A percentile compares a stretch with the other conserved stretches of the same genome.
These are phyloP conservation scores for Alternaria atra DNA, from an alignment of 2,329 filamentous ascomycete species.

Conservation along the genomic window DNA sequence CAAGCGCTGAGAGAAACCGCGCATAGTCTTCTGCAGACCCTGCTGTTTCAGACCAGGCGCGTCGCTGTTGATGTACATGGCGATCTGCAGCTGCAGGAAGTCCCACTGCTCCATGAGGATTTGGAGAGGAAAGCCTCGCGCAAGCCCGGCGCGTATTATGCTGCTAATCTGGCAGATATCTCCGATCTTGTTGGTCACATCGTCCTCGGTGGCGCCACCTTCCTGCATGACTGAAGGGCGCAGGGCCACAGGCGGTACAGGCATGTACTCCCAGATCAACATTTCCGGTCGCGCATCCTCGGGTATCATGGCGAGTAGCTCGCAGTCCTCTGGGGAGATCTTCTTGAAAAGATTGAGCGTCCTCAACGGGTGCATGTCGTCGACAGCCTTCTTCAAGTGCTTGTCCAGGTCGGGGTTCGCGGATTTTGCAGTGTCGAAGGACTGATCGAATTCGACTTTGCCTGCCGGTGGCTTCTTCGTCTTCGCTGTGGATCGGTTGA, in stretches of 20 bases:
- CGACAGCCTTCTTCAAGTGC: conserved; percentile 88
- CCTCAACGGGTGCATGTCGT: conserved; percentile 89
- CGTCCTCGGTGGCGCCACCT: conserved; percentile 91
- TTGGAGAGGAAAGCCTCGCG: conserved; percentile 83
- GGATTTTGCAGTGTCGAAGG: conserved; percentile 81
- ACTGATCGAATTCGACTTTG: conserved; percentile 85
- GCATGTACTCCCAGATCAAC: conserved; percentile 97
- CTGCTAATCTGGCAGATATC: conserved; percentile 95
- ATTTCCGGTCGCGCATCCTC: conserved; percentile 90
- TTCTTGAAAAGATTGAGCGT: conserved; percentile 92
- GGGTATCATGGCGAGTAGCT: conserved; percentile 88
- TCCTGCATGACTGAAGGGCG: conserved; percentile 94
- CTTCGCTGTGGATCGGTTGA: conserved; percentile 85
- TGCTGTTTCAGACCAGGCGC: conserved; percentile 90
- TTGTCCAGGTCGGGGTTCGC: conserved; percentile 86
- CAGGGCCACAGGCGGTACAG: conserved; percentile 92
- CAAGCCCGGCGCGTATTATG: conserved; percentile 81
- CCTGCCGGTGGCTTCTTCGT: conserved; percentile 84
- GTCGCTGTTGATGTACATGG: conserved; percentile 98
- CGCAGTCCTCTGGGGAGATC: conserved; percentile 85
- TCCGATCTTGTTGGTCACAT: conserved; percentile 94
- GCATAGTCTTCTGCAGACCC: conserved; percentile 85
- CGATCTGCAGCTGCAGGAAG: conserved; percentile 91
- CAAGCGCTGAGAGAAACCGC: conserved; percentile 92
- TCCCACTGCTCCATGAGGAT: conserved; percentile 99